These are phyloP conservation scores for Trypanosomatidae sp. DNA, from an alignment of 208 protist genomes.

Conservation along the genomic window DNA sequence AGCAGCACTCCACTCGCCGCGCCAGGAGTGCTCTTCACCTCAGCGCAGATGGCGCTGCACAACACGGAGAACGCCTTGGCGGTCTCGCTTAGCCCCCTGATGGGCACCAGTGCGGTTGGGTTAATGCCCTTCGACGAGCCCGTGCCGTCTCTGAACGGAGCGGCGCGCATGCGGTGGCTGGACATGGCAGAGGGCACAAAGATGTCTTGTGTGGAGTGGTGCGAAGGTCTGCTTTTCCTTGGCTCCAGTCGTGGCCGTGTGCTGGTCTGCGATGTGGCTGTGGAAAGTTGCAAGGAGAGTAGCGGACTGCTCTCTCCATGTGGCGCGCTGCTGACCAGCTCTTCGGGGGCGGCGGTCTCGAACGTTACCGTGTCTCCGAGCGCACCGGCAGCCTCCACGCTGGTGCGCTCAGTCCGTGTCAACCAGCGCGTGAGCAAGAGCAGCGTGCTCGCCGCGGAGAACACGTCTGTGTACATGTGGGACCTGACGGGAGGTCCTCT, in stretches of 20 bases:
- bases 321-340: slow-evolving; percentile 31
- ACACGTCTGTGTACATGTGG: slow-evolving; percentile 60
- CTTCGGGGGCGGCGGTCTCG: slow-evolving; percentile 37
- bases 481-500: slow-evolving; percentile 44
- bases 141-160: slow-evolving; percentile 37
- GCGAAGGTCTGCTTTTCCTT: slow-evolving; percentile 56
- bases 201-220: slow-evolving; percentile 59
- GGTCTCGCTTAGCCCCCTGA: slow-evolving; percentile 59
- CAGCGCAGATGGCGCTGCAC: slow-evolving; percentile 61
- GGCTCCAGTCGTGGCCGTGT: slow-evolving; percentile 73
- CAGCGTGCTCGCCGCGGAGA: slow-evolving; percentile 42
- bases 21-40: slow-evolving; percentile 50
- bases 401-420: slow-evolving; percentile 60
- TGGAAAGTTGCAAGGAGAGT: slow-evolving; percentile 21
- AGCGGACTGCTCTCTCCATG: slow-evolving; percentile 27
- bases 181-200: slow-evolving; percentile 44
- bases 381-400: slow-evolving; percentile 54
- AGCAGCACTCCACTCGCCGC: slow-evolving; percentile 42
- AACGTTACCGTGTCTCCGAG: slow-evolving; percentile 61
- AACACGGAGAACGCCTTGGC: slow-evolving; percentile 60
- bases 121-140: slow-evolving; percentile 45
- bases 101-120: slow-evolving; percentile 52
- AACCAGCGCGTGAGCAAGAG: slow-evolving; percentile 41
- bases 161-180: slow-evolving; percentile 65
- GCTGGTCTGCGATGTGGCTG: slow-evolving; percentile 45